Conservation (phyloP, 2,329 filamentous ascomycete species). For the Xylaria sp. region DNA sequence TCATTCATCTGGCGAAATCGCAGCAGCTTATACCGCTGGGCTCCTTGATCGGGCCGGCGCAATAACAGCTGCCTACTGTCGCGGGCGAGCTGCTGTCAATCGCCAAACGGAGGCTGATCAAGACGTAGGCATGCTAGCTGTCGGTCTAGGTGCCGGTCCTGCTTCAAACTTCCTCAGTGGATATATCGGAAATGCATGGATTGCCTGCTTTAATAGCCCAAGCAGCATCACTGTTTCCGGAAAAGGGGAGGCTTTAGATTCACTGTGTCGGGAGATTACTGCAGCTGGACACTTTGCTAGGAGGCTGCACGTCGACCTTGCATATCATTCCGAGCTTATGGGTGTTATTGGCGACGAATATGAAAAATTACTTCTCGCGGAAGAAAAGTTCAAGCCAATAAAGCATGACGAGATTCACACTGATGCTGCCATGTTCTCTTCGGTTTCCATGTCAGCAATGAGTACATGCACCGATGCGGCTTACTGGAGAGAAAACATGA, state of each 20-base stretch:
- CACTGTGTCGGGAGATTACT: neutral
- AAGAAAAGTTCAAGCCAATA: neutral
- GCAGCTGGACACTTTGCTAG: conserved; percentile 33
- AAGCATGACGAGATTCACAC: neutral
- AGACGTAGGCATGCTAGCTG: conserved; percentile 30
- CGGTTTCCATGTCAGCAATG: neutral
- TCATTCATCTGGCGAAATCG: conserved; percentile 36
- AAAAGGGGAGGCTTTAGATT: neutral
- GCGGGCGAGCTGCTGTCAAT: conserved; percentile 19
- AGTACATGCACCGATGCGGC: neutral
- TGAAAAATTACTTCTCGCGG: conserved; percentile 4
- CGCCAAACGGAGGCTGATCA: neutral
- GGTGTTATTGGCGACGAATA: conserved; percentile 18
- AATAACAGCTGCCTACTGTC: conserved; percentile 27
- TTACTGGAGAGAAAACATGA: conserved; percentile 43
- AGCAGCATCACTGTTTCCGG: conserved; percentile 38
- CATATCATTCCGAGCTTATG: conserved; percentile 33
- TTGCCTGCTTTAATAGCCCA: conserved; percentile 41
- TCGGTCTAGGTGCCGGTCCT: conserved; percentile 21
- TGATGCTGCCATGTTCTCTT: conserved; percentile 21
- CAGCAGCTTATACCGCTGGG: conserved; percentile 26
- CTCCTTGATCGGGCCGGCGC: conserved; percentile 8
- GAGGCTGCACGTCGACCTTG: conserved; percentile 32
- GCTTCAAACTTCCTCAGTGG: neutral
- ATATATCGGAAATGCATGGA: conserved; percentile 1